Evolutionary conservation across 1,139 yeast genomes (phyloP).

Genomic region (Kazachstania sp.): DNA sequence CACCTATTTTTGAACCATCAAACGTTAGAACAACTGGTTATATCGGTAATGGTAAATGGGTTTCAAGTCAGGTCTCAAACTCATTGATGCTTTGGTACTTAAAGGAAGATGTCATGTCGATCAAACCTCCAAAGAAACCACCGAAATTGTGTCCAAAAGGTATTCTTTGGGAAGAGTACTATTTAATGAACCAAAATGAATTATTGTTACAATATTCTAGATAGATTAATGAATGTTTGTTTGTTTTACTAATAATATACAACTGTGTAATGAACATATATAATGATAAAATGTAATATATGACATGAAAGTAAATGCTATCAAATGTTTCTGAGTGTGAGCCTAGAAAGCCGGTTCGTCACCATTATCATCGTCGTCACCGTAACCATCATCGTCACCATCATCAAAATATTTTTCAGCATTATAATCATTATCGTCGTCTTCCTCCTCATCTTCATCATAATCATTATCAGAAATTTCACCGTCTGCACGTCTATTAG

Average conservation of each 20-base stretch:
- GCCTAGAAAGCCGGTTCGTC: constrained; percentile 61
- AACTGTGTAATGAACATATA: not conserved
- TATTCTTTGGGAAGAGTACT: constrained; percentile 20
- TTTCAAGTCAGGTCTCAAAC: constrained; percentile 1
- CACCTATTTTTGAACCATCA: constrained; percentile 7
- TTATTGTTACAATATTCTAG: constrained; percentile 1
- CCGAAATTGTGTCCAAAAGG: constrained; percentile 18
- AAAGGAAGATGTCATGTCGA: constrained; percentile 7
- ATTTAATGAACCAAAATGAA: constrained; percentile 10
- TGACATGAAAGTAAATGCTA: no score
- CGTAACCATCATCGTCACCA: constrained; percentile 46
- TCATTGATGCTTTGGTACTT: constrained; percentile 9
- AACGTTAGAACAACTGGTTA: constrained; percentile 15
- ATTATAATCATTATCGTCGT: constrained; percentile 65
- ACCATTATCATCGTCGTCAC: constrained; percentile 45
- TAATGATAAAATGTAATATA: no score
- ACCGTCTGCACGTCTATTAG: constrained; percentile 66
- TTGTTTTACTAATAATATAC: constrained; percentile 1
- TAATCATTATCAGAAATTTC: constrained; percentile 47
- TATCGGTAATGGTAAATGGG: constrained; percentile 17
- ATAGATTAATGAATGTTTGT: not conserved
- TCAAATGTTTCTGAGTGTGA: not conserved
- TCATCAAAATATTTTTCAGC: constrained; percentile 68
- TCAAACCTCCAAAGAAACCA: constrained; percentile 13
- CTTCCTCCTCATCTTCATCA: constrained; percentile 70